phyloP scores from a whole-genome alignment of 768 basidiomycete species.

The Imleria badia region DNA sequence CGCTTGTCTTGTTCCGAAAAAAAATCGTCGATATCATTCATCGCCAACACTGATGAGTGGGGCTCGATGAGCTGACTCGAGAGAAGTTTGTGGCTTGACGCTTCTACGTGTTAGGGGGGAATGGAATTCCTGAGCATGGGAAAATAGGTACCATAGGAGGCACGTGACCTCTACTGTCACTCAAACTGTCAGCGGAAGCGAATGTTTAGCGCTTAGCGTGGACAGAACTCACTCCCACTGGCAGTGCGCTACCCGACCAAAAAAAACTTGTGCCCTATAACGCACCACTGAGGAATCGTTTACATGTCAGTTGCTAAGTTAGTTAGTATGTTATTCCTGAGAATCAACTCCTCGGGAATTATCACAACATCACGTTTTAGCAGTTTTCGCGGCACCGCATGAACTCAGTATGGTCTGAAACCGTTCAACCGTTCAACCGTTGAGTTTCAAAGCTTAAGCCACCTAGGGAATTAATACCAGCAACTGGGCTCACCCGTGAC shows the following conservation, averaged over 20 bases:
- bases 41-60: background rate
- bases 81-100: background rate
- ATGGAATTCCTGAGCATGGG: background rate
- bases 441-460: conserved; percentile 3
- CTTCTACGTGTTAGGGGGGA: conserved; percentile 7
- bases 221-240: no score
- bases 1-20: conserved; percentile 55
- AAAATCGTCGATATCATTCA: conserved; percentile 44
- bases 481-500: conserved; percentile 8
- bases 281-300: no score
- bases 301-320: no score
- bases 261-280: no score
- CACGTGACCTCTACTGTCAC: conserved; percentile 21
- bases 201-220: no score
- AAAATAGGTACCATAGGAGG: background rate
- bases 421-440: conserved; percentile 9
- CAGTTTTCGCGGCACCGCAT: conserved; percentile 17
- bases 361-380: background rate
- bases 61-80: background rate
- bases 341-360: conserved; percentile 13
- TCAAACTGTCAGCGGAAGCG: no score
- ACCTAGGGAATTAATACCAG: background rate
- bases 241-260: no score
- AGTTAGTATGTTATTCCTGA: conserved; percentile 16
- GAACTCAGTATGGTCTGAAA: background rate